Conservation (phyloP, 805 yeast species). For the Spathaspora hagerdaliae region DNA sequence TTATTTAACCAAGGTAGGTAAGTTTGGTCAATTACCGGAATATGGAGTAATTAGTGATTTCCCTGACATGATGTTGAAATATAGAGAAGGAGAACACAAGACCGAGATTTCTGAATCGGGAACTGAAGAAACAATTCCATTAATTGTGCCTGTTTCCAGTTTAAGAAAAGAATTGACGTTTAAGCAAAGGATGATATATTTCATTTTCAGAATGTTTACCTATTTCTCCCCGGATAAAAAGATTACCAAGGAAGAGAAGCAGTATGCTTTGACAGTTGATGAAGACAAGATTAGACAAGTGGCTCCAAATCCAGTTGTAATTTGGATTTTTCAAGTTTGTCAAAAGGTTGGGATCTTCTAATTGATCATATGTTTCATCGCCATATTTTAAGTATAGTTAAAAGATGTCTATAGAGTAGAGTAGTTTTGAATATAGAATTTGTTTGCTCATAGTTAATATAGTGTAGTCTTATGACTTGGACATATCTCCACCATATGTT, state of each 20-base stretch:
- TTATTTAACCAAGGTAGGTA: slow-evolving; percentile 26
- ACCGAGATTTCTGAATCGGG: slow-evolving; percentile 4
- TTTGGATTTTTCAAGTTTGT: slow-evolving; percentile 18
- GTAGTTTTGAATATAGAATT: too few species aligned
- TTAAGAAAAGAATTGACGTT: slow-evolving; percentile 9
- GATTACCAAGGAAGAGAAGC: slow-evolving; percentile 12
- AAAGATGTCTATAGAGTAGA: too few species aligned
- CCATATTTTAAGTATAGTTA: too few species aligned
- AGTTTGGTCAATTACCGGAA: slow-evolving; percentile 18
- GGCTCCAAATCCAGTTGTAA: slow-evolving; percentile 9
- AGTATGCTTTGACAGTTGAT: slow-evolving; percentile 18
- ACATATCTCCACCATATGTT: too few species aligned
- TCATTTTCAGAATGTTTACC: slow-evolving; percentile 9
- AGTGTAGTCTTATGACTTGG: too few species aligned
- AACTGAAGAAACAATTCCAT: slow-evolving; percentile 1
- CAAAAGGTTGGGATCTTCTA: slow-evolving; percentile 23
- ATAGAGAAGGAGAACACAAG: slow-evolving; percentile 6
- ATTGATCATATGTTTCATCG: too few species aligned
- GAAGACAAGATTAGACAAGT: slow-evolving; percentile 11
- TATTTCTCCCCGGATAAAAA: slow-evolving; percentile 9
- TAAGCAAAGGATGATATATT: slow-evolving; percentile 12
- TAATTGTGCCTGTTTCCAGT: neutral
- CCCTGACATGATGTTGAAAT: slow-evolving; percentile 30
- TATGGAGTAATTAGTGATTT: slow-evolving; percentile 35
- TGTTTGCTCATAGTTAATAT: too few species aligned